phyloP scores from a whole-genome alignment of 441 rosid species.

The Corymbia citriodora region DNA sequence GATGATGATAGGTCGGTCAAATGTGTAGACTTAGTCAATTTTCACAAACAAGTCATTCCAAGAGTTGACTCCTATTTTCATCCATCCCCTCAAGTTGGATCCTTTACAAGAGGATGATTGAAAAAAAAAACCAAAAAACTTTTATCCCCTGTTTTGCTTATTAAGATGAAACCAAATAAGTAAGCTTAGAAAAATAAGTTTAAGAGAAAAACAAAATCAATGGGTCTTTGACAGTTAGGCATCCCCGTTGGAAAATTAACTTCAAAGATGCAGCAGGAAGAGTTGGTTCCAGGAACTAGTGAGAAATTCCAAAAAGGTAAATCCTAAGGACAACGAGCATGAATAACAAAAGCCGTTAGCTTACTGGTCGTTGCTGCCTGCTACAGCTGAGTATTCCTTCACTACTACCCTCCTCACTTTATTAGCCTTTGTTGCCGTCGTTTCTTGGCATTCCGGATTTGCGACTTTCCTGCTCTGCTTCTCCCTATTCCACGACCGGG shows the following conservation, averaged over 20 bases:
- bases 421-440: background rate
- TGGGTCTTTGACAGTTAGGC: background rate
- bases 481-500: background rate
- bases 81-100: background rate
- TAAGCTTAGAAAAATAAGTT: background rate
- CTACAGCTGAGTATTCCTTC: background rate
- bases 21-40: background rate
- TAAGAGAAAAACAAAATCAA: background rate
- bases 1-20: background rate
- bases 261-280: rapidly evolving
- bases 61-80: background rate
- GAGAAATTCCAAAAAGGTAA: background rate
- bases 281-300: rapidly evolving
- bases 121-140: background rate
- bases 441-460: background rate
- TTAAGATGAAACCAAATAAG: background rate
- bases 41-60: background rate
- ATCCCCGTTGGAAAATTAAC: background rate
- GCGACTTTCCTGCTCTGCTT: background rate
- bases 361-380: background rate
- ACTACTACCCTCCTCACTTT: background rate
- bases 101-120: background rate
- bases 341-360: background rate
- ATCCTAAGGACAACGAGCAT: background rate
- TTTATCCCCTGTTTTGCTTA: background rate